Percentiles rank a stretch among this genome's conserved stretches.
phyloP scores from a whole-genome alignment of 2,329 filamentous ascomycete genomes.

The Penicillium sp. region DNA sequence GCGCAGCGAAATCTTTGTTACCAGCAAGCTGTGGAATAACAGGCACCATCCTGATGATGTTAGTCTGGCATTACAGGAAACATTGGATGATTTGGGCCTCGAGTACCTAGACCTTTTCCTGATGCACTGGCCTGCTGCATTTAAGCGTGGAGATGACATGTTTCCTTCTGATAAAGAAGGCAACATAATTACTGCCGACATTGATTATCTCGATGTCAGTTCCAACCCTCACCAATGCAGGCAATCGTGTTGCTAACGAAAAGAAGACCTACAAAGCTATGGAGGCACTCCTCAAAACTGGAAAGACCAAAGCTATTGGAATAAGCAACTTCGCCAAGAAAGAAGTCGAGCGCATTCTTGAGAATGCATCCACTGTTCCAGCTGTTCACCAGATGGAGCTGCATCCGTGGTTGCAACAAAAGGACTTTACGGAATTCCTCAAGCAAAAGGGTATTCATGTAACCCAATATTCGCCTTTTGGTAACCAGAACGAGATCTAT shows the following conservation, averaged over 20 bases:
- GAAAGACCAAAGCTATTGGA: constrained; percentile 56
- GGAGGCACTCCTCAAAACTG: constrained; percentile 52
- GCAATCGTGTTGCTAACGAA: background rate
- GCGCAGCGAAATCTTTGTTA: constrained; percentile 62
- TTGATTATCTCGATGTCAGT: constrained; percentile 44
- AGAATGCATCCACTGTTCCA: constrained; percentile 59
- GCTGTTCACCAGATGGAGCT: constrained; percentile 78
- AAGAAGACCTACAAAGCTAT: constrained; percentile 50
- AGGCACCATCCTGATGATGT: constrained; percentile 60
- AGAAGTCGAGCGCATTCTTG: constrained; percentile 53
- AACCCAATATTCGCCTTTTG: constrained; percentile 49
- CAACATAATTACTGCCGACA: constrained; percentile 37
- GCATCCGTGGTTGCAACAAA: constrained; percentile 65
- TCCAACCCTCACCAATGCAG: background rate
- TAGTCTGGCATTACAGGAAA: constrained; percentile 55
- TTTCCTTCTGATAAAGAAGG: constrained; percentile 41
- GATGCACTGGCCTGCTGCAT: constrained; percentile 62
- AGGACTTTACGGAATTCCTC: constrained; percentile 50
- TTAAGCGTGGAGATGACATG: constrained; percentile 43
- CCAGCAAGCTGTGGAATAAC: constrained; percentile 65
- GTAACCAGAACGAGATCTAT: constrained; percentile 50
- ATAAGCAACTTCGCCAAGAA: constrained; percentile 56
- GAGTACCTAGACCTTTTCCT: constrained; percentile 68
- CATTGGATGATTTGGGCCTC: constrained; percentile 58
- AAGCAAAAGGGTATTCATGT: constrained; percentile 49